phyloP scores from a whole-genome alignment of 1,284 basidiomycete genomes.

The Pascua sp. region DNA sequence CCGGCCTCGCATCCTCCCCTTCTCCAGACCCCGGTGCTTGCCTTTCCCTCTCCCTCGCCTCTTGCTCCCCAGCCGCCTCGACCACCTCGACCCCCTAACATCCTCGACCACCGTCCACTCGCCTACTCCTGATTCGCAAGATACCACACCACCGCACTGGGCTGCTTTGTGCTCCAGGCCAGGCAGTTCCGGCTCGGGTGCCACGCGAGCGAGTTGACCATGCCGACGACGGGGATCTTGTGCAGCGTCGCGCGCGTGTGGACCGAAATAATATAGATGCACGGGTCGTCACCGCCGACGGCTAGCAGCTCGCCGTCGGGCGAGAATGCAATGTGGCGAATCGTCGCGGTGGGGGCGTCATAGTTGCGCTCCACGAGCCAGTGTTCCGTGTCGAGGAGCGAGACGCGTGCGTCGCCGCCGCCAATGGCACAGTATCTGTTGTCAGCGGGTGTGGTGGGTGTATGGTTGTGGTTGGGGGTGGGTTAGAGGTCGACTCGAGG shows the following conservation, averaged over 20 bases:
- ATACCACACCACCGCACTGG: slow-evolving; percentile 30
- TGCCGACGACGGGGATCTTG: slow-evolving; percentile 24
- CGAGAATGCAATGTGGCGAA: slow-evolving; percentile 38
- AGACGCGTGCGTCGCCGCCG: slow-evolving; percentile 40
- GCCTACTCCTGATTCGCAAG: slow-evolving; percentile 30
- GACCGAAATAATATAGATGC: slow-evolving; percentile 34
- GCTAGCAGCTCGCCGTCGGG: slow-evolving; percentile 42
- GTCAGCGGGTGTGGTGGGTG: background rate
- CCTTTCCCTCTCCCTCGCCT: no score
- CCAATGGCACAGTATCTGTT: slow-evolving; percentile 34
- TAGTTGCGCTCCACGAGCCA: slow-evolving; percentile 40
- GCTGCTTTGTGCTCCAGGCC: slow-evolving; percentile 32
- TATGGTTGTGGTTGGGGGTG: no score
- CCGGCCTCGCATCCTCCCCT: no score
- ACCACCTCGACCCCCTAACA: no score
- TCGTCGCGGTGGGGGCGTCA: slow-evolving; percentile 33
- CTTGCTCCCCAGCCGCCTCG: no score
- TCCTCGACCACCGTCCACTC: background rate
- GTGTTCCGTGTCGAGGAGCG: slow-evolving; percentile 31
- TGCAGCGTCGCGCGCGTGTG: slow-evolving; percentile 26
- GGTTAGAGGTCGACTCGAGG: no score
- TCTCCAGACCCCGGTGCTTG: no score
- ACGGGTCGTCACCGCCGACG: slow-evolving; percentile 37
- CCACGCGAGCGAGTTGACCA: slow-evolving; percentile 35
- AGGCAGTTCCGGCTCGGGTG: slow-evolving; percentile 35